A percentile compares a stretch with the other conserved stretches of the same genome.
Conservation (phyloP, 306 rosid genomes). For the Medicago ruthenica region DNA sequence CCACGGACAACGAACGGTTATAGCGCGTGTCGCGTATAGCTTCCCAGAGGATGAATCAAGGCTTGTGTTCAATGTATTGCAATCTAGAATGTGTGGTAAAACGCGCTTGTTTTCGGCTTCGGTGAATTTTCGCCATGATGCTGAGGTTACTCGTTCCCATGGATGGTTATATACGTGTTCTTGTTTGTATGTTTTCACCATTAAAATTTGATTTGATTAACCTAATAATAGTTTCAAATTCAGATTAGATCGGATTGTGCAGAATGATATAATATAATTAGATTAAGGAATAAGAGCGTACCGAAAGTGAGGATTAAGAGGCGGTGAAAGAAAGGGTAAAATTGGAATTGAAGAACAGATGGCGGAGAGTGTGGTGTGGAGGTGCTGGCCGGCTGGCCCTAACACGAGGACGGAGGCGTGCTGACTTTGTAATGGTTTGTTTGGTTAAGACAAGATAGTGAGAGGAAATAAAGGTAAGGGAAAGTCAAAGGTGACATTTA, state of each 20-base stretch:
- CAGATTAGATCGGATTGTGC: not conserved
- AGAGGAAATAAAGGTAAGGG: no score
- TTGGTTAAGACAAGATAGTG: not conserved
- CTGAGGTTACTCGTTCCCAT: constrained; percentile 90
- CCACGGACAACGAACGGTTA: constrained; percentile 85
- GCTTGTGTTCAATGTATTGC: constrained; percentile 72
- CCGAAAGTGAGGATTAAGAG: not conserved
- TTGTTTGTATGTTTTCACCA: constrained; percentile 84
- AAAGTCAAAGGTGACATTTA: no score
- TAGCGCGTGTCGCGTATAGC: constrained; percentile 76
- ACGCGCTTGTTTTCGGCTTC: constrained; percentile 80
- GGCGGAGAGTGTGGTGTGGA: no score
- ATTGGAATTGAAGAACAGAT: no score
- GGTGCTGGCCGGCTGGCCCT: no score
- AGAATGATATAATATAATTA: not conserved
- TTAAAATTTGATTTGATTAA: not conserved
- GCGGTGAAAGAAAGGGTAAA: no score
- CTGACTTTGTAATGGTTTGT: not conserved
- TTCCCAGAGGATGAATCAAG: constrained; percentile 66
- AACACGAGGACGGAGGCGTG: not conserved
- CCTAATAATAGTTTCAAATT: no score
- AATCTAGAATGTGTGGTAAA: constrained; percentile 80
- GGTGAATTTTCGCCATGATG: constrained; percentile 92
- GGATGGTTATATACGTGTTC: constrained; percentile 91
- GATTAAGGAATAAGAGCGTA: not conserved